Percentiles rank a stretch among this genome's conserved stretches.
Evolutionary conservation across 441 rosid genomes (phyloP).

Genomic region (Pelargonium fulgidum): DNA sequence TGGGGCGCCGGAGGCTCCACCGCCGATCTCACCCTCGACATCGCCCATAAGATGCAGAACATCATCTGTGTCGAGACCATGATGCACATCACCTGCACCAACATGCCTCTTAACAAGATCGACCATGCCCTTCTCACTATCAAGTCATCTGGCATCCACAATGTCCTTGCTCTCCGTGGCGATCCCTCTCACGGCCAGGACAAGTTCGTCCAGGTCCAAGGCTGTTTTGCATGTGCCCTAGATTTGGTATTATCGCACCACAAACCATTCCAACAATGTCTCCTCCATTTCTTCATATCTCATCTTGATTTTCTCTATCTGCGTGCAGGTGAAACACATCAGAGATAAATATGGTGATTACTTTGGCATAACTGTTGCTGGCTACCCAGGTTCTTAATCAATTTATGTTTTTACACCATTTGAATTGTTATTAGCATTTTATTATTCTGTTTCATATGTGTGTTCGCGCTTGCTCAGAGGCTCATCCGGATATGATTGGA

Average conservation of each 20-base stretch:
- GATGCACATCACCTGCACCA: constrained; percentile 99
- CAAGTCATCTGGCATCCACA: constrained; percentile 87
- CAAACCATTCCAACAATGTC: too few relatives aligned
- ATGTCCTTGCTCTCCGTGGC: constrained; percentile 92
- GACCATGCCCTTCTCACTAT: constrained; percentile 75
- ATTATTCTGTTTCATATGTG: too few relatives aligned
- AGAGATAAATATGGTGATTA: constrained; percentile 65
- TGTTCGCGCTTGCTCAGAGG: constrained; percentile 40
- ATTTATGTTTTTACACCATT: background rate
- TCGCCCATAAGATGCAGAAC: constrained; percentile 94
- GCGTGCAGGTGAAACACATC: constrained; percentile 64
- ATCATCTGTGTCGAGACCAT: constrained; percentile 89
- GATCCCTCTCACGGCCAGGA: constrained; percentile 98
- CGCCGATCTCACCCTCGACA: constrained; percentile 86
- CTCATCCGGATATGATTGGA: constrained; percentile 84
- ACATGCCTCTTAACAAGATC: constrained; percentile 92
- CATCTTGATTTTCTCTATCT: background rate
- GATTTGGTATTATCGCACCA: constrained; percentile 46
- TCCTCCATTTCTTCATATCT: constrained; percentile 5
- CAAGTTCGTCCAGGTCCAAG: constrained; percentile 85
- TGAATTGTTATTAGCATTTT: too few relatives aligned
- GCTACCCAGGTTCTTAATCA: constrained; percentile 71
- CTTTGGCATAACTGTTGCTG: constrained; percentile 96
- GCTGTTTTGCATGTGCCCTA: constrained; percentile 91
- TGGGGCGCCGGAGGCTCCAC: constrained; percentile 99